Percentiles rank a stretch among this genome's conserved stretches.
These are phyloP conservation scores for Peronospora belbahrii DNA, from an alignment of 352 stramenopile species.

Conservation along the genomic window DNA sequence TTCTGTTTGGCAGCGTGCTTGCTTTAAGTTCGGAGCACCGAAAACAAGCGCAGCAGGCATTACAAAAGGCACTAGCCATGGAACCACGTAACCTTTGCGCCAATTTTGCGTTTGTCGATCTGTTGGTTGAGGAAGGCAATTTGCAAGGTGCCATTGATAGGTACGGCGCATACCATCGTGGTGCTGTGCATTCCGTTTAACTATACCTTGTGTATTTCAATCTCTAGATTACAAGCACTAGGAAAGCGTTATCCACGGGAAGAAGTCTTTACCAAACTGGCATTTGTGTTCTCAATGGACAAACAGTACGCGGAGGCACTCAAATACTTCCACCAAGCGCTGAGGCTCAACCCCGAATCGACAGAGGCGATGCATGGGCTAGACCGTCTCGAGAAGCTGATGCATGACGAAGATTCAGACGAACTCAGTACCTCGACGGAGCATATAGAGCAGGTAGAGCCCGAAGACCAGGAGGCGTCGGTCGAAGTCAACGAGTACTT, in stretches of 20 bases:
- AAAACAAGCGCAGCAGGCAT: conserved; percentile 48
- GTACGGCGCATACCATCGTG: conserved; percentile 20
- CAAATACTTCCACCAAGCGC: conserved; percentile 55
- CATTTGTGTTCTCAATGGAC: conserved; percentile 59
- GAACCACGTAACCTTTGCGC: conserved; percentile 54
- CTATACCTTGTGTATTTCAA: background rate
- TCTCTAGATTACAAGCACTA: conserved; percentile 32
- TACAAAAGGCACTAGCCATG: conserved; percentile 51
- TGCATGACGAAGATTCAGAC: conserved; percentile 70
- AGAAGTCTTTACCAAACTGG: conserved; percentile 72
- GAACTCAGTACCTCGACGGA: conserved; percentile 59
- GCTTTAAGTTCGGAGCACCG: conserved; percentile 52
- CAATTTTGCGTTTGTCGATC: conserved; percentile 61
- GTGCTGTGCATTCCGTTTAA: conserved; percentile 1
- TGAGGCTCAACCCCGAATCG: conserved; percentile 52
- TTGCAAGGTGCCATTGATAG: conserved; percentile 46
- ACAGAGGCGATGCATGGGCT: conserved; percentile 43
- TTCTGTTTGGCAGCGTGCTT: conserved; percentile 68
- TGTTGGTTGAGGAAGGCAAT: conserved; percentile 54
- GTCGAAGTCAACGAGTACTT: conserved; percentile 48
- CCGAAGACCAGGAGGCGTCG: conserved; percentile 46
- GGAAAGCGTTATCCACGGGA: conserved; percentile 44
- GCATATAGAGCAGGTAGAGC: conserved; percentile 49
- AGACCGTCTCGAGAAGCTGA: conserved; percentile 71
- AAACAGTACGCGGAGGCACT: conserved; percentile 63